Percentiles rank a stretch among this genome's conserved stretches.
These are phyloP conservation scores for Mallotus nudiflorus DNA, from an alignment of 345 rosid species.

Conservation along the genomic window DNA sequence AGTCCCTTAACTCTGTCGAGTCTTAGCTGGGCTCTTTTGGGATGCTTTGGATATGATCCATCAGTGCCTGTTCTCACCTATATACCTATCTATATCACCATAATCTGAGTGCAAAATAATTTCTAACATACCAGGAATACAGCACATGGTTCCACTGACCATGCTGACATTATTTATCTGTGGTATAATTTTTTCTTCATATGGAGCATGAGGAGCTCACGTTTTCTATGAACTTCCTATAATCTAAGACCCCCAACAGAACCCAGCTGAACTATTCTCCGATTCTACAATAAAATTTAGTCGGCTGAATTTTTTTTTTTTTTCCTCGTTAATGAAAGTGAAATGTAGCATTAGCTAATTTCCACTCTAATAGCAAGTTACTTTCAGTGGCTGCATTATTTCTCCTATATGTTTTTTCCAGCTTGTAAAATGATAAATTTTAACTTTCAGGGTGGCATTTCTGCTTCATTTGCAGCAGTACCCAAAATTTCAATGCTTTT, in stretches of 20 bases:
- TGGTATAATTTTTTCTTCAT: background rate
- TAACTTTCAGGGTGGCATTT: conserved; percentile 49
- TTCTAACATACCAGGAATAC: background rate
- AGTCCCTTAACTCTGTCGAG: no score
- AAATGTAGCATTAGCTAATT: background rate
- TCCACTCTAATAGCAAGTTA: background rate
- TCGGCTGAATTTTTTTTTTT: background rate
- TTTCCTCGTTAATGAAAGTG: no score
- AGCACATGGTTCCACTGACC: background rate
- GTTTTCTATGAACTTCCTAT: background rate
- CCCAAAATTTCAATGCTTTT: conserved; percentile 52
- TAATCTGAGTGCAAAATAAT: background rate
- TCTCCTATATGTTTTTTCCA: background rate
- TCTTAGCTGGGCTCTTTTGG: background rate
- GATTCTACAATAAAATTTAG: background rate
- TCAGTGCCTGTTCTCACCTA: background rate
- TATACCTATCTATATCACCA: background rate
- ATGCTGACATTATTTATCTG: background rate
- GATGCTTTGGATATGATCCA: background rate
- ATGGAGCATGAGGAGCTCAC: background rate
- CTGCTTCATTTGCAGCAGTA: conserved; percentile 41
- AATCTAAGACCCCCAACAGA: background rate
- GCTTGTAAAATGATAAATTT: background rate
- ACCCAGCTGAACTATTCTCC: background rate
- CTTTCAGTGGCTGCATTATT: background rate